A percentile compares a stretch with the other conserved stretches of the same genome.
These are phyloP conservation scores for Earliella scabrosa DNA, from an alignment of 1,284 basidiomycete genomes.

Conservation along the genomic window DNA sequence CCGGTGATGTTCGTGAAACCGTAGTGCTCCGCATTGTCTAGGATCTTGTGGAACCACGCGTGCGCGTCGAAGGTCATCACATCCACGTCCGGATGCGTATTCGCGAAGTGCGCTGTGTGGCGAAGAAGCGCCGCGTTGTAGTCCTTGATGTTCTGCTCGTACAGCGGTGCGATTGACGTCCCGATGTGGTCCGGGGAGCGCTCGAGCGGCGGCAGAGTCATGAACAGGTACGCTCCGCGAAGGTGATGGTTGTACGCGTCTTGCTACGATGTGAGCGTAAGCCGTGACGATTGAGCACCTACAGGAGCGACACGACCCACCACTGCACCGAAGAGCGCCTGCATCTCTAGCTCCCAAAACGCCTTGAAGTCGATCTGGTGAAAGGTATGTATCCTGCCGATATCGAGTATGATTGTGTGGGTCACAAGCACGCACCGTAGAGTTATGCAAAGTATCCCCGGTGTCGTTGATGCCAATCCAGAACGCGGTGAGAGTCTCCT, in stretches of 20 bases:
- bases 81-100: slow-evolving; percentile 42
- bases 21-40: slow-evolving; percentile 44
- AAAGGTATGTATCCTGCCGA: too few relatives aligned
- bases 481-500: slow-evolving; percentile 53
- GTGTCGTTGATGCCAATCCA: slow-evolving; percentile 67
- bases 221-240: slow-evolving; percentile 50
- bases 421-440: slow-evolving; percentile 37
- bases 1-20: slow-evolving; percentile 57
- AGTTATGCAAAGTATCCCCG: slow-evolving; percentile 51
- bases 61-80: slow-evolving; percentile 56
- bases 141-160: slow-evolving; percentile 43
- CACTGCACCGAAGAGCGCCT: slow-evolving; percentile 54
- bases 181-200: slow-evolving; percentile 45
- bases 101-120: slow-evolving; percentile 41
- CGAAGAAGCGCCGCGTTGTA: slow-evolving; percentile 47
- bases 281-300: too few relatives aligned
- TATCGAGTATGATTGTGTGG: too few relatives aligned
- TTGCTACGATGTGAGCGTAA: slow-evolving; percentile 38
- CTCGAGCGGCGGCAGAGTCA: slow-evolving; percentile 59
- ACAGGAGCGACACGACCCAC: slow-evolving; percentile 42
- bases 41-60: slow-evolving; percentile 49
- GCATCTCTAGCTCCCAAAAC: slow-evolving; percentile 57
- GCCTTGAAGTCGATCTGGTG: slow-evolving; percentile 37
- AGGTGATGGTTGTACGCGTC: slow-evolving; percentile 46
- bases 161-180: slow-evolving; percentile 34